A percentile compares a stretch with the other conserved stretches of the same genome.
Conservation (phyloP, 139 green algal species). For the Picochlorum costavermella region DNA sequence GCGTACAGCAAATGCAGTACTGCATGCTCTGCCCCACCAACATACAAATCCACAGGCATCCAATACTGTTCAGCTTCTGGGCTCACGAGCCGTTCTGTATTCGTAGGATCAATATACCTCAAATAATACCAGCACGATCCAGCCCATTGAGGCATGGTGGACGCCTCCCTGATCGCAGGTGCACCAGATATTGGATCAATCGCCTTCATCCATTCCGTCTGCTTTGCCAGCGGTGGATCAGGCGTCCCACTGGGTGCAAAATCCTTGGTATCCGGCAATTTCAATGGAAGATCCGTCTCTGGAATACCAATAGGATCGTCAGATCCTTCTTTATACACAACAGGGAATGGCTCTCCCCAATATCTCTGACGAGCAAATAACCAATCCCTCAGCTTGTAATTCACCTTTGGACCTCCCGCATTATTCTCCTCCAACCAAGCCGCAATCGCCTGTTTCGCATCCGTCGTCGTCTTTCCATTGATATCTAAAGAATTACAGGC, state of each 20-base stretch:
- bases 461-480: constrained; percentile 50
- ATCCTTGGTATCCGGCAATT: constrained; percentile 73
- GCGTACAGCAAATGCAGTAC: constrained; percentile 98
- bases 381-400: constrained; percentile 99
- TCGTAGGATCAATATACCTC: constrained; percentile 86
- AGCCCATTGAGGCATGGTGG: constrained; percentile 93
- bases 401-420: constrained; percentile 52
- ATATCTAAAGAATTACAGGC: constrained; percentile 52
- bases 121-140: constrained; percentile 94
- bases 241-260: constrained; percentile 82
- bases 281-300: constrained; percentile 78
- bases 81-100: constrained; percentile 61
- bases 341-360: constrained; percentile 98
- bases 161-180: constrained; percentile 73
- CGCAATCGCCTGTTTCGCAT: constrained; percentile 34
- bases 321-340: constrained; percentile 67
- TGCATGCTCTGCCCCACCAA: constrained; percentile 96
- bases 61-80: constrained; percentile 84
- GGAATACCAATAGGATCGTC: constrained; percentile 55
- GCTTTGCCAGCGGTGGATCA: constrained; percentile 77
- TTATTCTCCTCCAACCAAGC: constrained; percentile 41
- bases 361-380: constrained; percentile 97
- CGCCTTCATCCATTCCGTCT: constrained; percentile 69
- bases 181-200: constrained; percentile 45
- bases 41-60: constrained; percentile 98